Evolutionary conservation across 495 filamentous ascomycete genomes (phyloP), one percentile per base, ranked within the genome.

Genomic region (Lasiosphaeria ovina): DNA sequence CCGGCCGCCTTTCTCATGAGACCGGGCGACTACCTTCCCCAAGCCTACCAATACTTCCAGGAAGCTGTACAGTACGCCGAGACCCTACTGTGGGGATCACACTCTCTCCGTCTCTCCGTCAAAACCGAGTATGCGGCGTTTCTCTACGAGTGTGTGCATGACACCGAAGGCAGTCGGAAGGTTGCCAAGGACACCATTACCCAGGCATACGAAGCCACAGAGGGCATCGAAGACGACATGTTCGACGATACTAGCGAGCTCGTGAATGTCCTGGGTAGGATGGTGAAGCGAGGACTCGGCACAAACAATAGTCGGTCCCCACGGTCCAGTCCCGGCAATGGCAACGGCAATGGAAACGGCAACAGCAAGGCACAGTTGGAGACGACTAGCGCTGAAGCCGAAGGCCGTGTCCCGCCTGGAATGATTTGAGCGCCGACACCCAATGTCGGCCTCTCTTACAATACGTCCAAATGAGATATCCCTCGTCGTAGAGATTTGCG

Each of bases 101-200:
- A 98, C 62, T 94, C 94, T 1, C 81, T 98, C 14, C 89, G 94
- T 3, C 80, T 98, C 0, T 94, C 90, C 0, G 89, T 97, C 14
- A 95, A 95, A 62, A 87, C 96, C 10, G 94, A 98, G 73, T 94
- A 92, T 70, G 84, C 87, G n/a, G 94, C 93, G 2, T 98, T 97
- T 68, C 79, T 96, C 4, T 96, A 94, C 77, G 94, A 98, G 68
- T 97, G 93, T 66, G 79, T 92, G 7, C 90, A 94, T 66, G 93
- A 98, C 62, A 75, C 81, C 54, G 85, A 89, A 24, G 84, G 80
- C 47, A 89, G 89, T 56, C 81, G 92, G 11, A 81, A 83, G 33
- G 65, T 97, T 1, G 95, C 94, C 3, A 87, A 89, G 67, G 82
- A 85, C 40, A 90, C 93, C 36, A 92, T 98, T 54, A 84, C 87